phyloP scores from a whole-genome alignment of 345 rosid genomes.

The Microthlaspi erraticum region DNA sequence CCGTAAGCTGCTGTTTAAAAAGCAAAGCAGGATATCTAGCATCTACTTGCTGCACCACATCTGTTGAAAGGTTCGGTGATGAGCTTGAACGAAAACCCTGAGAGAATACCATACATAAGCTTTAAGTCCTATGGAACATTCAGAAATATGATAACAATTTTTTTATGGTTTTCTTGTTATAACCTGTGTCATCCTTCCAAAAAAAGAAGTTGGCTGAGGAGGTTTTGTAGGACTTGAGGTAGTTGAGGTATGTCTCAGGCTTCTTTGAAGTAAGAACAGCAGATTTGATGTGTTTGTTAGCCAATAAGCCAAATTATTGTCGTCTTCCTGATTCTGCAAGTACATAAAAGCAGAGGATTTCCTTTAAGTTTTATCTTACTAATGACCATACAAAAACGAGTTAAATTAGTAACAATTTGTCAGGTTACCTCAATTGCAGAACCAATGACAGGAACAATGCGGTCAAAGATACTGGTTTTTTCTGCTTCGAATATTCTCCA shows the following conservation, averaged over 20 bases:
- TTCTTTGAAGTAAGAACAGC: constrained; percentile 78
- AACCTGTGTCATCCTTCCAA: constrained; percentile 86
- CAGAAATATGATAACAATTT: constrained; percentile 52
- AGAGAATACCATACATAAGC: constrained; percentile 36
- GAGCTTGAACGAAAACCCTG: constrained; percentile 91
- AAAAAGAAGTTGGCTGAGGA: constrained; percentile 75
- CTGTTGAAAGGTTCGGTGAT: constrained; percentile 64
- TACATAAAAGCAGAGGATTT: constrained; percentile 18
- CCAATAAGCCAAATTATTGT: constrained; percentile 89
- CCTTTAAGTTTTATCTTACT: constrained; percentile 10
- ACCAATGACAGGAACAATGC: constrained; percentile 86
- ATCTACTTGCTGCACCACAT: constrained; percentile 75
- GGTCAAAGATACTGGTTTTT: constrained; percentile 91
- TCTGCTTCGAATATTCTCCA: constrained; percentile 96
- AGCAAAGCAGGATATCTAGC: constrained; percentile 98
- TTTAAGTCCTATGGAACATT: constrained; percentile 46
- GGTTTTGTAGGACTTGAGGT: constrained; percentile 64
- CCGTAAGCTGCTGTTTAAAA: constrained; percentile 96
- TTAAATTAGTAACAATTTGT: constrained; percentile 54
- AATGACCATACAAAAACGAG: constrained; percentile 10
- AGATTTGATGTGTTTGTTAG: constrained; percentile 80
- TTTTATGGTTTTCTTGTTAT: constrained; percentile 36
- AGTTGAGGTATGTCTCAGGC: constrained; percentile 65
- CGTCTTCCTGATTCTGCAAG: constrained; percentile 82
- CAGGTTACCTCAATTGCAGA: constrained; percentile 87